A percentile compares a stretch with the other conserved stretches of the same genome.
These are phyloP conservation scores for Malus hybrid DNA, from an alignment of 331 rosid genomes.

Conservation along the genomic window DNA sequence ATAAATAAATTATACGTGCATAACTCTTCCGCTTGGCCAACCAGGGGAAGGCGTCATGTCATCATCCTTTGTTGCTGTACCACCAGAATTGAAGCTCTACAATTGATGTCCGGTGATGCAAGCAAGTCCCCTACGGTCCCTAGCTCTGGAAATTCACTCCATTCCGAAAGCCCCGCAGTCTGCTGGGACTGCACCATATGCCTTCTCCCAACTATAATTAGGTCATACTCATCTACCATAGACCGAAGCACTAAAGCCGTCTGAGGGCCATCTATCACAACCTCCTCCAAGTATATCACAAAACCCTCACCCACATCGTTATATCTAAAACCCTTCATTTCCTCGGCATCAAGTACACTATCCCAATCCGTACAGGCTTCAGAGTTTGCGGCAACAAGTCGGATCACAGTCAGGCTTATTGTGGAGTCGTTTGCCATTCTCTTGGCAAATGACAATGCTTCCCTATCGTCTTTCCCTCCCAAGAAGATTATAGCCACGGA, in stretches of 20 bases:
- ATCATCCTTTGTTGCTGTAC: conserved; percentile 34
- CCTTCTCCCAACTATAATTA: conserved; percentile 48
- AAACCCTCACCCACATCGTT: background rate
- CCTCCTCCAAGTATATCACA: conserved; percentile 9
- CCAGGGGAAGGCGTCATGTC: background rate
- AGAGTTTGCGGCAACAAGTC: background rate
- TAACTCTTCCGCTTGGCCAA: background rate
- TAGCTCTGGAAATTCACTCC: conserved; percentile 49
- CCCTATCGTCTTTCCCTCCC: conserved; percentile 47
- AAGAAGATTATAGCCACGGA: conserved; percentile 30
- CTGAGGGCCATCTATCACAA: conserved; percentile 26
- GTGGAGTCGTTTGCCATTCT: conserved; percentile 18
- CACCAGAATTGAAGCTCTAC: conserved; percentile 35
- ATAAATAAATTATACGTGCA: background rate
- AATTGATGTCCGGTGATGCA: conserved; percentile 33
- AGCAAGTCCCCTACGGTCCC: conserved; percentile 55
- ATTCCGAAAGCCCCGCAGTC: conserved; percentile 33
- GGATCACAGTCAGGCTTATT: conserved; percentile 15
- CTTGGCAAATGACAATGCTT: conserved; percentile 39
- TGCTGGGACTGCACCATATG: conserved; percentile 19
- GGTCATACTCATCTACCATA: conserved; percentile 20
- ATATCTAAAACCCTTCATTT: conserved; percentile 17
- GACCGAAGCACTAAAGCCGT: conserved; percentile 18
- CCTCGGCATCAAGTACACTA: conserved; percentile 14
- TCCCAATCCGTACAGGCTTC: conserved; percentile 8